Percentiles rank a stretch among this genome's conserved stretches.
Evolutionary conservation across 1,139 yeast species (phyloP).

Genomic region (Cylindricascospora bacillispora): DNA sequence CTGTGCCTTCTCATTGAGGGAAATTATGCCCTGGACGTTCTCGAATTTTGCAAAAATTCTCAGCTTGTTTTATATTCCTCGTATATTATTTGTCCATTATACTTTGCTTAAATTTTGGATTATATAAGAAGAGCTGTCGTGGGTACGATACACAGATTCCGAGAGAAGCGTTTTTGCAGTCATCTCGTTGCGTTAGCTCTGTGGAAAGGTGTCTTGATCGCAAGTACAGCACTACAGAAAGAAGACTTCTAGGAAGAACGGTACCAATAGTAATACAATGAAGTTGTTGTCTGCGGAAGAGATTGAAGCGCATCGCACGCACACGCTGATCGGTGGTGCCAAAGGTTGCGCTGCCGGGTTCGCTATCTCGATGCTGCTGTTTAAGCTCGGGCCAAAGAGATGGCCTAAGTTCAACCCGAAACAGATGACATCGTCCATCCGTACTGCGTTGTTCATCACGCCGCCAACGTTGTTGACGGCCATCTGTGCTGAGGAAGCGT

Average conservation of each 20-base stretch:
- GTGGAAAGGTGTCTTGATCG: no score
- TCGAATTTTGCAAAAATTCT: no score
- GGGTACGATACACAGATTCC: no score
- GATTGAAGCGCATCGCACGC: conserved; percentile 46
- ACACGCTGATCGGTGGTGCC: conserved; percentile 45
- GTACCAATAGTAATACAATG: conserved; percentile 29
- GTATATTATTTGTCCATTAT: no score
- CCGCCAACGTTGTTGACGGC: conserved; percentile 49
- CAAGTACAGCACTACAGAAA: no score
- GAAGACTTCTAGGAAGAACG: not conserved
- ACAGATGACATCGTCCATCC: conserved; percentile 37
- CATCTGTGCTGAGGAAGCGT: conserved; percentile 47
- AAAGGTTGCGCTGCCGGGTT: conserved; percentile 52
- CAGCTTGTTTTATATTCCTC: no score
- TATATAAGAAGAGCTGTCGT: no score
- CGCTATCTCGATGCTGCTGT: conserved; percentile 38
- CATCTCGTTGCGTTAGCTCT: no score
- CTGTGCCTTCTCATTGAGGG: no score
- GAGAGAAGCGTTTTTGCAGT: no score
- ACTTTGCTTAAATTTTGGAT: no score
- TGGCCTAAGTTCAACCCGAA: conserved; percentile 32
- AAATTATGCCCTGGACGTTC: no score
- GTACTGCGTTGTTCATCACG: conserved; percentile 43
- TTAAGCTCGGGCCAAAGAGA: conserved; percentile 30
- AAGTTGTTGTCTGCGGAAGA: conserved; percentile 58